phyloP scores from a whole-genome alignment of 164 flowering plant species.

The Amborella trichopoda region DNA sequence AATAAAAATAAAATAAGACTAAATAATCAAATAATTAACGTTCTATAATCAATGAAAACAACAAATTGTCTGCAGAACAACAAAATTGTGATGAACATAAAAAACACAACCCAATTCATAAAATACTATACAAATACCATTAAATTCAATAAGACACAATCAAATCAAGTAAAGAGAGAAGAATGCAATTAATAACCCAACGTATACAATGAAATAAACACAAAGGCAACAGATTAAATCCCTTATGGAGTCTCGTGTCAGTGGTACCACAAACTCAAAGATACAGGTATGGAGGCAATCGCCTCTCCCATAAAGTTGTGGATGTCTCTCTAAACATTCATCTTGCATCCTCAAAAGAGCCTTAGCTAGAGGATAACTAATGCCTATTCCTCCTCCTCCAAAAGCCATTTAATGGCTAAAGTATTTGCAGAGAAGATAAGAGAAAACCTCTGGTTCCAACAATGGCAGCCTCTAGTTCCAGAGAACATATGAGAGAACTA shows the following conservation, averaged over 20 bases:
- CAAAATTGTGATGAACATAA: too few relatives aligned
- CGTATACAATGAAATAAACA: background rate
- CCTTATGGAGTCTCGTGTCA: slow-evolving; percentile 63
- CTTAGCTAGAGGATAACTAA: slow-evolving; percentile 43
- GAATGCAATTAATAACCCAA: too few relatives aligned
- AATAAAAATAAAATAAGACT: too few relatives aligned
- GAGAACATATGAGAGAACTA: slow-evolving; percentile 52
- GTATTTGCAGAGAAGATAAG: slow-evolving; percentile 53
- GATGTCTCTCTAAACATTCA: slow-evolving; percentile 47
- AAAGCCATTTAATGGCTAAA: slow-evolving; percentile 49
- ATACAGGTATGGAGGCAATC: slow-evolving; percentile 66
- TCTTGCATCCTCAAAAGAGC: slow-evolving; percentile 34
- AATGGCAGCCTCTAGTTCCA: slow-evolving; percentile 16
- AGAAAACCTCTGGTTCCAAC: slow-evolving; percentile 30
- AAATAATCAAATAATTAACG: too few relatives aligned
- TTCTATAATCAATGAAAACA: too few relatives aligned
- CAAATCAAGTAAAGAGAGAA: too few relatives aligned
- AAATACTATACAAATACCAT: too few relatives aligned
- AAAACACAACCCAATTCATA: too few relatives aligned
- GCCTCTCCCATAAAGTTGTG: slow-evolving; percentile 50
- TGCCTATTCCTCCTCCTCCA: slow-evolving; percentile 61
- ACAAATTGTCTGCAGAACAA: too few relatives aligned
- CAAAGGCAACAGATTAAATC: slow-evolving; percentile 2
- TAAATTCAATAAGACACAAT: too few relatives aligned
- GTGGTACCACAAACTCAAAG: slow-evolving; percentile 47